Percentiles rank a stretch among this genome's conserved stretches.
phyloP scores from a whole-genome alignment of 1,284 basidiomycete genomes.

The Mycena sp. region DNA sequence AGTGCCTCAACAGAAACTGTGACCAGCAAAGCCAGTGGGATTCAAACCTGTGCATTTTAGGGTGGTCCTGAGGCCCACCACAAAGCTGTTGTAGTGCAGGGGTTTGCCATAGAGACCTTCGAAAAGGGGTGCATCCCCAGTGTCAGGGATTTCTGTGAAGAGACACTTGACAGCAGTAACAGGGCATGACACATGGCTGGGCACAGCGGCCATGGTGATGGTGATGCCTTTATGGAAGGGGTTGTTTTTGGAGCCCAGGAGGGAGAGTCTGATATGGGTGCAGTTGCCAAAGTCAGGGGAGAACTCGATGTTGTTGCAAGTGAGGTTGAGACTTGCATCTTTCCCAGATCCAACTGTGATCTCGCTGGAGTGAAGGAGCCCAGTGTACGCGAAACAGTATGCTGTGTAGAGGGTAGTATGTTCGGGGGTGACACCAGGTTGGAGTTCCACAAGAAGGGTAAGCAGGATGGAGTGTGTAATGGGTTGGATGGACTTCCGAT shows the following conservation, averaged over 20 bases:
- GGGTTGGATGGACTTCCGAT: constrained; percentile 35
- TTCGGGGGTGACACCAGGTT: constrained; percentile 4
- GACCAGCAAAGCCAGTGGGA: constrained; percentile 37
- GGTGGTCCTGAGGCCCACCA: constrained; percentile 20
- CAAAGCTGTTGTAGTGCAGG: constrained; percentile 33
- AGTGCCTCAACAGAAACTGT: constrained; percentile 1
- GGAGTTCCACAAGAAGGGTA: neutral
- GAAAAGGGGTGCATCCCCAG: constrained; percentile 3
- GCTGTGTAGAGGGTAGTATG: constrained; percentile 26
- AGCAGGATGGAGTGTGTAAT: constrained; percentile 40
- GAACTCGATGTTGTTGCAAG: constrained; percentile 39
- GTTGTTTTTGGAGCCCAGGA: constrained; percentile 49
- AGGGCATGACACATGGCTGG: neutral
- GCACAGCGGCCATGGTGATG: constrained; percentile 13
- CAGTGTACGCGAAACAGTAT: constrained; percentile 39
- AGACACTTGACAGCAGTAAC: constrained; percentile 10
- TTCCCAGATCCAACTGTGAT: constrained; percentile 34
- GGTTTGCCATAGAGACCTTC: constrained; percentile 16
- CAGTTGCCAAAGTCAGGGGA: too few relatives aligned
- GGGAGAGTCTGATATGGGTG: constrained; percentile 39
- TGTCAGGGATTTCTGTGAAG: neutral
- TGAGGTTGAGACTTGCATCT: constrained; percentile 37
- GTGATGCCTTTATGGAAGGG: constrained; percentile 45
- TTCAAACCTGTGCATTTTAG: constrained; percentile 31
- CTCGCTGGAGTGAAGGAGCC: constrained; percentile 41